These are phyloP conservation scores for Pholiota adiposa DNA, from an alignment of 1,284 basidiomycete genomes.

Conservation along the genomic window DNA sequence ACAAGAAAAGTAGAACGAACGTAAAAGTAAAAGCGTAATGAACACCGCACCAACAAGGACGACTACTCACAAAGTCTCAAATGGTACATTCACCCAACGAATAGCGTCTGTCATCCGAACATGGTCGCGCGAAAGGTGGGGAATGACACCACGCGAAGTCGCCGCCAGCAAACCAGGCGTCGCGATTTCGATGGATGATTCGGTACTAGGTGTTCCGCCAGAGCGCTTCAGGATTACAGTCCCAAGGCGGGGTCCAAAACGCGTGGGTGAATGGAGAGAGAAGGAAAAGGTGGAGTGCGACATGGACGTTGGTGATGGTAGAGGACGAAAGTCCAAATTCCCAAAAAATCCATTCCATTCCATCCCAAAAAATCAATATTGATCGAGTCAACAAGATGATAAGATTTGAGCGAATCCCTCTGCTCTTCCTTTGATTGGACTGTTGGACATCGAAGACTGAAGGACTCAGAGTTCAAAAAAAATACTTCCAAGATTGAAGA, in stretches of 20 bases:
- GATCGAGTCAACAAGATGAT: no score
- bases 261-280: conserved; percentile 20
- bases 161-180: conserved; percentile 67
- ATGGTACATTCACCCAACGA: conserved; percentile 69
- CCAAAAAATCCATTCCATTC: no score
- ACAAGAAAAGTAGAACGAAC: no score
- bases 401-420: no score
- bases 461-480: no score
- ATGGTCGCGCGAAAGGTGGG: conserved; percentile 75
- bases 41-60: conserved; percentile 7
- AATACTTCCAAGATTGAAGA: no score
- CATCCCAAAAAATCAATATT: no score
- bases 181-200: conserved; percentile 24
- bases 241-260: conserved; percentile 35
- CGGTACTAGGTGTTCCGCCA: not conserved
- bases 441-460: no score
- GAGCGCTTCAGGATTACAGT: conserved; percentile 25
- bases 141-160: conserved; percentile 74
- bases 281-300: conserved; percentile 22
- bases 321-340: not conserved
- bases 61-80: conserved; percentile 77
- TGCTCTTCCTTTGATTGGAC: no score
- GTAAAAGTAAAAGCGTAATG: not conserved
- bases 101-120: conserved; percentile 50
- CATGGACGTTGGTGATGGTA: no score